Base-by-base conservation (phyloP, 305 asterid species). In the Rubia balearica region DNA sequence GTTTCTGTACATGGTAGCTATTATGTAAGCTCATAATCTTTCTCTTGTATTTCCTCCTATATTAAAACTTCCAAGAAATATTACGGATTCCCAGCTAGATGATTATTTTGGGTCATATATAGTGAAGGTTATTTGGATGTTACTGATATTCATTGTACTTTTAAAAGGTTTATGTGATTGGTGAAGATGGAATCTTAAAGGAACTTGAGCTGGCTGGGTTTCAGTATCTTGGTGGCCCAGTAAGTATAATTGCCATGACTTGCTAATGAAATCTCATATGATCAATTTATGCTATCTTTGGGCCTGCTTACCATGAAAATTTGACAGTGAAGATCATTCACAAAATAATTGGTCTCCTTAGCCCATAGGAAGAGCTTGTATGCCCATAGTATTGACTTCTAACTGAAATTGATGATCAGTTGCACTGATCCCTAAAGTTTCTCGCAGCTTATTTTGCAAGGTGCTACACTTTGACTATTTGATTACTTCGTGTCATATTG, bases 201-300 rank as follows among this genome's bases (percentile, higher is more conserved):
- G 99, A 94, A 88, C 93, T 94, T 68, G 96, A 89, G 67, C 83
- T 87, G 75, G 99, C 96, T 6, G 98, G 97, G 45, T 75, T 87
- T 84, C 91, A 85, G 75, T 86, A 88, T 76, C 77, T 89, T 80
- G 99, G 99, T 68, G 99, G 99, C 57, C 98, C 96, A 76, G 99
- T 94, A 85, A 9, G 92, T 74, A 73, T 67, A 24, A 41, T 14
- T 65, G 38, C 65, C 62, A 22, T 40, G 60, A 48, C 9, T 33
- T 8, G 48, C 24, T 45, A 5, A 22, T 12, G 7, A 24, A 46
- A 19, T 49, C 12, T 30, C 57, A 51, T 36, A 53, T 53, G 45
- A n/a, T 71, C 8, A 5, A 5, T 41, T 41, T 46, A 33, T 30
- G 55, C 55, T 36, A 61, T 71, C 27, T 36, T 61, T 12, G 36